Conservation (phyloP, 805 yeast species). For the Saturnispora ahearnii region DNA sequence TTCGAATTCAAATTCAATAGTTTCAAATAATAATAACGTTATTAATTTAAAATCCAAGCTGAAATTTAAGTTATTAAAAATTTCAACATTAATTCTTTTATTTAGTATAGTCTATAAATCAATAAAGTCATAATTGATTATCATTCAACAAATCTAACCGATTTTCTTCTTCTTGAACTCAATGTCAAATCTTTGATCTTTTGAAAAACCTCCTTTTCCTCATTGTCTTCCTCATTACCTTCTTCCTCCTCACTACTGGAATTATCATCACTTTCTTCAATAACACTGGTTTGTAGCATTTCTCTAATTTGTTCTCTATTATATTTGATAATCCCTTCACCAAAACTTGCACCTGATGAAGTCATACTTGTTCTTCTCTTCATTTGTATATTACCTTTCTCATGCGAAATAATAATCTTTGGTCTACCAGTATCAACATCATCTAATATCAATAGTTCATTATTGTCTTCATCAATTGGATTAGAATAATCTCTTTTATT, state of each 20-base stretch:
- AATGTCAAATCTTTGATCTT: conserved; percentile 2
- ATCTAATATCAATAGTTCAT: conserved; percentile 10
- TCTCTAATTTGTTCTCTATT: conserved; percentile 27
- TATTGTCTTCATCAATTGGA: conserved; percentile 13
- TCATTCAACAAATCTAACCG: conserved; percentile 16
- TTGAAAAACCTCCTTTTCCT: conserved; percentile 5
- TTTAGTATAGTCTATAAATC: conserved; percentile 4
- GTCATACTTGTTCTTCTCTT: conserved; percentile 23
- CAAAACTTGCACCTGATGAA: conserved; percentile 30
- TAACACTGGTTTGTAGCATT: conserved; percentile 20
- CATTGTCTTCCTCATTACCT: conserved; percentile 4
- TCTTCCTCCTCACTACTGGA: conserved; percentile 7
- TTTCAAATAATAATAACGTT: not conserved
- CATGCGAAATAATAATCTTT: conserved; percentile 10
- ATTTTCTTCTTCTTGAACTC: conserved; percentile 18
- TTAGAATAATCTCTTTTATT: conserved; percentile 11
- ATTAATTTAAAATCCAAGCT: not conserved
- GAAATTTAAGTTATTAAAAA: not conserved
- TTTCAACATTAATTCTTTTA: conserved; percentile 2
- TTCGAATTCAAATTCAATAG: not conserved
- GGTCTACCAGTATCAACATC: conserved; percentile 8
- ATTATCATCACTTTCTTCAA: conserved; percentile 13
- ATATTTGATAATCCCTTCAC: conserved; percentile 29
- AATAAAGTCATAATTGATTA: not conserved
- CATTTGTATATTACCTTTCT: not conserved